A percentile compares a stretch with the other conserved stretches of the same genome.
phyloP scores from a whole-genome alignment of 2,329 filamentous ascomycete species.

The Fusarium kyushuense region DNA sequence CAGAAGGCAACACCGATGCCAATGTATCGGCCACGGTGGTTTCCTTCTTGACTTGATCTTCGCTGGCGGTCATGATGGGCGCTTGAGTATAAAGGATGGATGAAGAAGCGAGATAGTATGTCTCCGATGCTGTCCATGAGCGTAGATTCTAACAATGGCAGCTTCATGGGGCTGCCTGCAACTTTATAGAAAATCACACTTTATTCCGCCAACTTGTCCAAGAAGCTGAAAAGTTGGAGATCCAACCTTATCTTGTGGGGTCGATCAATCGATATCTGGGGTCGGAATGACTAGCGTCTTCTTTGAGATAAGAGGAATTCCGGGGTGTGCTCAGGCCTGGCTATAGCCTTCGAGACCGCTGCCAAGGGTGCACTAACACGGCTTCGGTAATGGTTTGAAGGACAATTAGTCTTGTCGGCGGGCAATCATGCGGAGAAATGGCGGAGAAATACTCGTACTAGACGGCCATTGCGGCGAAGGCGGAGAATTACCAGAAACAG shows the following conservation, averaged over 20 bases:
- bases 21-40: not conserved
- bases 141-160: not conserved
- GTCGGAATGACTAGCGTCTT: not conserved
- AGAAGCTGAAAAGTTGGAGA: not conserved
- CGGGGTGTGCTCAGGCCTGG: not conserved
- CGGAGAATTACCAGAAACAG: not conserved
- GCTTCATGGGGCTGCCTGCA: not conserved
- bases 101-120: rapidly evolving
- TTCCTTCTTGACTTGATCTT: not conserved
- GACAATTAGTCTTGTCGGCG: no score
- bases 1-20: not conserved
- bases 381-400: no score
- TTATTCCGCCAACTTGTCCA: no score
- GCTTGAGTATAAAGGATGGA: rapidly evolving
- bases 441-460: not conserved
- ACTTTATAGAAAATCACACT: not conserved
- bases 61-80: not conserved
- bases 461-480: no score
- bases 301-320: not conserved
- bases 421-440: not conserved
- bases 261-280: not conserved
- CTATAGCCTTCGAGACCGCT: not conserved
- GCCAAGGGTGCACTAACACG: no score
- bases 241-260: not conserved
- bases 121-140: no score